Percentiles rank a stretch among this genome's conserved stretches.
Conservation (phyloP, 2,329 filamentous ascomycete species). For the Chaetomium sp. region DNA sequence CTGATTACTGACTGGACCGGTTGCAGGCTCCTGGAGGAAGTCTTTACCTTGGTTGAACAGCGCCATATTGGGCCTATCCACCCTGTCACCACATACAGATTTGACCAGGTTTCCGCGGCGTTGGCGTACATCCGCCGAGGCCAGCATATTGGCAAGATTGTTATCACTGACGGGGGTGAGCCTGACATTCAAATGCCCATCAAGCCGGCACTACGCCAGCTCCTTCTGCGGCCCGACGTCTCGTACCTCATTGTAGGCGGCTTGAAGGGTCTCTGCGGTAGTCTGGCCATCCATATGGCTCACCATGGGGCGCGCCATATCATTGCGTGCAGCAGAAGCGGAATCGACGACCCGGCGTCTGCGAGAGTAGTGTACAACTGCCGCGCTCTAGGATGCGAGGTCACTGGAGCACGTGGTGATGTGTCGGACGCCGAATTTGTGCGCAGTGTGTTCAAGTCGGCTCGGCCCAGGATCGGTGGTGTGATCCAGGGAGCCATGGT, state of each 20-base stretch:
- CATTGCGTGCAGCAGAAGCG: slow-evolving; percentile 38
- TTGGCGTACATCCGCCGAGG: slow-evolving; percentile 41
- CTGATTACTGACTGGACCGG: too few species aligned
- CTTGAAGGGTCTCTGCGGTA: slow-evolving; percentile 42
- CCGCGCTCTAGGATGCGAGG: too few species aligned
- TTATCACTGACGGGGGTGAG: slow-evolving; percentile 35
- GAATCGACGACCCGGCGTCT: slow-evolving; percentile 38
- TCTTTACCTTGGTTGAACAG: slow-evolving; percentile 30
- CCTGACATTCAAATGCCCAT: slow-evolving; percentile 34
- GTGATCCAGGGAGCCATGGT: too few species aligned
- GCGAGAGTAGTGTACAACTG: neutral
- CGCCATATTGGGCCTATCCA: slow-evolving; percentile 38
- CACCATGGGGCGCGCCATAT: slow-evolving; percentile 41
- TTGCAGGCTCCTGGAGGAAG: slow-evolving; percentile 21
- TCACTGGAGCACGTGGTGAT: too few species aligned
- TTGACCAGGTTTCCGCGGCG: slow-evolving; percentile 37
- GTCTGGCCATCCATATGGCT: slow-evolving; percentile 40
- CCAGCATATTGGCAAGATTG: slow-evolving; percentile 45
- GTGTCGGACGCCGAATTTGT: too few species aligned
- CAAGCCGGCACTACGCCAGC: slow-evolving; percentile 23
- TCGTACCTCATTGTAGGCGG: slow-evolving; percentile 46
- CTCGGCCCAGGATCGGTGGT: too few species aligned
- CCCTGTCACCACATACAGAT: slow-evolving; percentile 37
- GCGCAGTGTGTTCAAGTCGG: too few species aligned
- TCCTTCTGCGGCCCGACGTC: slow-evolving; percentile 33